A percentile compares a stretch with the other conserved stretches of the same genome.
These are phyloP conservation scores for Oehlia diaphana DNA, from an alignment of 192 early-diverging fungal genomes.

Conservation along the genomic window DNA sequence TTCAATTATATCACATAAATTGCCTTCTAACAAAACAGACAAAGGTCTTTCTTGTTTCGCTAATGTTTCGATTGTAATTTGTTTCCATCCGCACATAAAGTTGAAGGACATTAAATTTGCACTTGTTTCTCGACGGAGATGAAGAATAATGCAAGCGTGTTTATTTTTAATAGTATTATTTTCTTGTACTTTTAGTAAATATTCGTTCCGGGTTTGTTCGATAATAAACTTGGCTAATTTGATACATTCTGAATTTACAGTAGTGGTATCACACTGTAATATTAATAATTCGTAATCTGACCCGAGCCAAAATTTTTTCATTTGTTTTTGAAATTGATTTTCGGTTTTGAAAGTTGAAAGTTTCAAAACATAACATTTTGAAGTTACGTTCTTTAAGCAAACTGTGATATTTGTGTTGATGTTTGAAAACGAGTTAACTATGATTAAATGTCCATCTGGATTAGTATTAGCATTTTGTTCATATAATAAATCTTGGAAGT, in stretches of 20 bases:
- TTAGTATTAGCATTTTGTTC: background rate
- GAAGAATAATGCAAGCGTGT: slow-evolving; percentile 31
- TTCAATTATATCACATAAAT: slow-evolving; percentile 14
- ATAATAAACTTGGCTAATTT: slow-evolving; percentile 34
- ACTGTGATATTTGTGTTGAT: slow-evolving; percentile 30
- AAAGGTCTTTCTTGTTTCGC: slow-evolving; percentile 22
- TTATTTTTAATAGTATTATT: background rate
- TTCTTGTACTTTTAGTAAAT: background rate
- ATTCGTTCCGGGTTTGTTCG: slow-evolving; percentile 26
- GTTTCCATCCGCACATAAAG: slow-evolving; percentile 34
- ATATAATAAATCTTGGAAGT: slow-evolving; percentile 9
- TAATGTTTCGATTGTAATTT: slow-evolving; percentile 29
- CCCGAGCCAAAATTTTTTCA: slow-evolving; percentile 29
- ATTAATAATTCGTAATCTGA: slow-evolving; percentile 17
- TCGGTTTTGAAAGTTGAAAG: slow-evolving; percentile 31
- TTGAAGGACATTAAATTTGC: background rate
- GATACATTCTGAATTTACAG: slow-evolving; percentile 23
- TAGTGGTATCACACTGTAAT: slow-evolving; percentile 31
- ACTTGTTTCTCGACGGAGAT: slow-evolving; percentile 15
- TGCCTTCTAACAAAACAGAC: slow-evolving; percentile 16
- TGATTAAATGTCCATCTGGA: slow-evolving; percentile 2
- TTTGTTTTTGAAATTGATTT: slow-evolving; percentile 26
- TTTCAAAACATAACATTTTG: slow-evolving; percentile 22
- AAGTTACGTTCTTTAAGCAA: background rate
- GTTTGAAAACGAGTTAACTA: slow-evolving; percentile 32